These are phyloP conservation scores for Warburgia ugandensis DNA, from an alignment of 164 flowering plant species.

Conservation along the genomic window DNA sequence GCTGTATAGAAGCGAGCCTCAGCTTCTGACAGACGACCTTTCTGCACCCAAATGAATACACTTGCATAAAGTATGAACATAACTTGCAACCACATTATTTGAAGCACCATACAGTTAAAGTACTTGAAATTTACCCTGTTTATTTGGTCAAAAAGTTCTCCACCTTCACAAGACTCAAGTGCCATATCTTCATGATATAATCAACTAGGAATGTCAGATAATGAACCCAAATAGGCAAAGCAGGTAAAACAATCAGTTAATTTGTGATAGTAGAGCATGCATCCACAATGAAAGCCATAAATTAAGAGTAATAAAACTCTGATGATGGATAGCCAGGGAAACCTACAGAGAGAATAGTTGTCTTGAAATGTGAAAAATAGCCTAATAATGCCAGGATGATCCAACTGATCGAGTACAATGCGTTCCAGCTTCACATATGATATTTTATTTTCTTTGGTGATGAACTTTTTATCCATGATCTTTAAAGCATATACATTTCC, in stretches of 20 bases:
- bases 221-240: slow-evolving; percentile 3
- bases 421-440: slow-evolving; percentile 96
- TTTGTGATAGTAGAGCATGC: too few species aligned
- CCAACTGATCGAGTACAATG: slow-evolving; percentile 93
- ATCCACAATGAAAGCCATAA: too few species aligned
- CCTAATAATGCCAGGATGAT: slow-evolving; percentile 88
- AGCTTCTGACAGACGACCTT: slow-evolving; percentile 79
- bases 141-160: slow-evolving; percentile 98
- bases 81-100: background rate
- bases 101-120: background rate
- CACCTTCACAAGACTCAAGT: slow-evolving; percentile 99
- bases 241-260: too few species aligned
- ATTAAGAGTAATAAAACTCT: too few species aligned
- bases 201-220: slow-evolving; percentile 18
- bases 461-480: slow-evolving; percentile 99
- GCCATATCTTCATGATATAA: slow-evolving; percentile 79
- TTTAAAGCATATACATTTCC: slow-evolving; percentile 93
- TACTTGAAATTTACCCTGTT: slow-evolving; percentile 49
- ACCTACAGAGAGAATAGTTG: slow-evolving; percentile 82
- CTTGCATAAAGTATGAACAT: background rate
- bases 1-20: slow-evolving; percentile 97
- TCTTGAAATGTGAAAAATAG: slow-evolving; percentile 94
- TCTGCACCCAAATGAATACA: slow-evolving; percentile 43
- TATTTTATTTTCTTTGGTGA: slow-evolving; percentile 96
- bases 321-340: slow-evolving; percentile 26